Evolutionary conservation across 2,329 filamentous ascomycete genomes (phyloP).

Genomic region (Arthrobotrys entomopaga): DNA sequence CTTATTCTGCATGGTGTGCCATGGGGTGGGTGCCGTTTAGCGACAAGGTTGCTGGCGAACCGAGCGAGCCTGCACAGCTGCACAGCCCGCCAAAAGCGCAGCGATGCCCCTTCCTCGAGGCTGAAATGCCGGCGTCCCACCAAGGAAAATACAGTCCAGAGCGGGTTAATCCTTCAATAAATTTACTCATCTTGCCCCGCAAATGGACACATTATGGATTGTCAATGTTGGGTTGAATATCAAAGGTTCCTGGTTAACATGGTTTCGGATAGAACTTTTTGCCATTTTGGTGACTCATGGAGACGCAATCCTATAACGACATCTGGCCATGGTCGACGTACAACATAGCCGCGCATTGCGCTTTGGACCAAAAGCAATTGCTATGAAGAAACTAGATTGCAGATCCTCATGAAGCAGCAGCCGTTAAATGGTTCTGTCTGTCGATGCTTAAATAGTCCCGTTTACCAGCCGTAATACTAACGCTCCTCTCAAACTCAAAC

Average conservation of each 20-base stretch:
- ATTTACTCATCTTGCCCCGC: conserved; percentile 13
- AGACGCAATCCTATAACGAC: conserved; percentile 1
- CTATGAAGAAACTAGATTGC: too few relatives aligned
- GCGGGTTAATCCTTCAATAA: conserved; percentile 33
- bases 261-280: conserved; percentile 2
- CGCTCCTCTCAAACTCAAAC: conserved; percentile 5
- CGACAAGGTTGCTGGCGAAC: background rate
- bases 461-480: background rate
- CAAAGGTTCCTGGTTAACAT: background rate
- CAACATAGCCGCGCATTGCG: conserved; percentile 24
- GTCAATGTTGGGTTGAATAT: conserved; percentile 6
- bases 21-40: too few relatives aligned
- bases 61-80: conserved; percentile 15
- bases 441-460: background rate
- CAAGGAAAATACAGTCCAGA: background rate
- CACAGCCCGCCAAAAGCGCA: conserved; percentile 28
- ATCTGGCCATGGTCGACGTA: too few relatives aligned
- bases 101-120: conserved; percentile 21
- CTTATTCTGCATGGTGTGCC: too few relatives aligned
- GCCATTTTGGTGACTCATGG: conserved; percentile 44
- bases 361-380: conserved; percentile 16
- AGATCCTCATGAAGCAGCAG: background rate
- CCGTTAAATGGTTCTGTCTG: conserved; percentile 3
- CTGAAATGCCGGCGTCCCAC: conserved; percentile 35
- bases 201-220: background rate